Evolutionary conservation across 2,329 filamentous ascomycete species (phyloP).

Genomic region (Onygenales sp.): DNA sequence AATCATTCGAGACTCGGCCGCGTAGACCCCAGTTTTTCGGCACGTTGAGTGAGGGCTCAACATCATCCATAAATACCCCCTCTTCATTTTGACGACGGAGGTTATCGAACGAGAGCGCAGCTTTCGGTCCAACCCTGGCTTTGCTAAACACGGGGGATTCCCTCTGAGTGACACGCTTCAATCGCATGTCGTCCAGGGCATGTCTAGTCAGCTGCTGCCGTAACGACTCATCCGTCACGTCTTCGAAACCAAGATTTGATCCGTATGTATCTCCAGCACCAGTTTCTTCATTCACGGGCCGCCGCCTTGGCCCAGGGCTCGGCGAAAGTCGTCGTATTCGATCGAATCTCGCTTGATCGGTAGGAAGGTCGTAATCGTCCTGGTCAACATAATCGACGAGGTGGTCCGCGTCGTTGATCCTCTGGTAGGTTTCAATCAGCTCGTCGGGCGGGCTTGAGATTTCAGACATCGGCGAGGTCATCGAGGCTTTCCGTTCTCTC

Average conservation of each 20-base stretch:
- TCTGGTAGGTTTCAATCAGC: conserved; percentile 28
- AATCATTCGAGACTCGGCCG: conserved; percentile 22
- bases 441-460: conserved; percentile 27
- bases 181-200: conserved; percentile 28
- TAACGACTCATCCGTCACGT: conserved; percentile 23
- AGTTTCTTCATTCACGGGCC: conserved; percentile 1
- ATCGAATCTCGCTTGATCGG: conserved; percentile 11
- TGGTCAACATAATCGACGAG: conserved; percentile 25
- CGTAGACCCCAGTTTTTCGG: conserved; percentile 29
- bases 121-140: conserved; percentile 22
- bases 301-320: conserved; percentile 14
- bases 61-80: conserved; percentile 10
- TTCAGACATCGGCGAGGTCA: conserved; percentile 23
- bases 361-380: conserved; percentile 16
- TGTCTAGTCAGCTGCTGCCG: conserved; percentile 27
- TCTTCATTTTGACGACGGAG: conserved; percentile 27
- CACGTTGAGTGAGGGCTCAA: conserved; percentile 26
- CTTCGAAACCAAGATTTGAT: conserved; percentile 26
- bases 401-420: conserved; percentile 29
- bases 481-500: conserved; percentile 14
- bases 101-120: conserved; percentile 26
- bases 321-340: conserved; percentile 17
- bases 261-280: conserved; percentile 12
- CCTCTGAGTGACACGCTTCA: conserved; percentile 28
- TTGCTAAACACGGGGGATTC: conserved; percentile 32